phyloP scores from a whole-genome alignment of 257 asterid species.

The Salvia hispanica region DNA sequence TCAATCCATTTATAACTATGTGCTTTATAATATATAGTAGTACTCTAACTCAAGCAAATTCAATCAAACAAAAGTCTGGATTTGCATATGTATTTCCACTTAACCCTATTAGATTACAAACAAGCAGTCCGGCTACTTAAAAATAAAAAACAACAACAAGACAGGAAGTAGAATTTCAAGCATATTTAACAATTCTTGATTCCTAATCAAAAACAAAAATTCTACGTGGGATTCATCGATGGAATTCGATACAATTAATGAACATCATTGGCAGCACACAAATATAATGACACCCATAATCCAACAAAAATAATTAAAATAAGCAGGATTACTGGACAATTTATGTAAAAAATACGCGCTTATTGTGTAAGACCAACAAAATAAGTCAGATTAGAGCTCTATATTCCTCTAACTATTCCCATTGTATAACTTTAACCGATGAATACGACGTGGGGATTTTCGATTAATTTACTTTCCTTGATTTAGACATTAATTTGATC shows the following conservation, averaged over 20 bases:
- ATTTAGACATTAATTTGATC: conserved; percentile 35
- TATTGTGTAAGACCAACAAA: conserved; percentile 40
- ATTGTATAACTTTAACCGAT: conserved; percentile 2
- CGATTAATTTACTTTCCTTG: conserved; percentile 30
- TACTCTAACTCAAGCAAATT: conserved; percentile 10
- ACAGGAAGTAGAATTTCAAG: conserved; percentile 48
- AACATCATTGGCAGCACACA: conserved; percentile 32
- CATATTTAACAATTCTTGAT: conserved; percentile 30
- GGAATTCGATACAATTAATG: conserved; percentile 55
- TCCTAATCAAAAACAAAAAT: conserved; percentile 42
- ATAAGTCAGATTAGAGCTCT: conserved; percentile 30
- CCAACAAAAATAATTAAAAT: conserved; percentile 30
- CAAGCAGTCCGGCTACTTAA: conserved; percentile 42
- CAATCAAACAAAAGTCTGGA: not conserved
- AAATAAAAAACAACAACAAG: conserved; percentile 45
- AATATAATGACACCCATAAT: conserved; percentile 43
- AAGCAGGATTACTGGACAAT: conserved; percentile 18
- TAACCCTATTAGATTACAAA: conserved; percentile 22
- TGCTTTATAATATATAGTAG: not conserved
- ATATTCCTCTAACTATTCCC: conserved; percentile 27
- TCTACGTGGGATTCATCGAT: conserved; percentile 61
- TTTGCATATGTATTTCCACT: not conserved
- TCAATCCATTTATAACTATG: not conserved
- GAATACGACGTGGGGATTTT: conserved; percentile 21
- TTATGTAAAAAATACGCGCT: not conserved